Evolutionary conservation across 306 rosid genomes (phyloP), one percentile per base, ranked within the genome.

Genomic region (Corylus avellana): DNA sequence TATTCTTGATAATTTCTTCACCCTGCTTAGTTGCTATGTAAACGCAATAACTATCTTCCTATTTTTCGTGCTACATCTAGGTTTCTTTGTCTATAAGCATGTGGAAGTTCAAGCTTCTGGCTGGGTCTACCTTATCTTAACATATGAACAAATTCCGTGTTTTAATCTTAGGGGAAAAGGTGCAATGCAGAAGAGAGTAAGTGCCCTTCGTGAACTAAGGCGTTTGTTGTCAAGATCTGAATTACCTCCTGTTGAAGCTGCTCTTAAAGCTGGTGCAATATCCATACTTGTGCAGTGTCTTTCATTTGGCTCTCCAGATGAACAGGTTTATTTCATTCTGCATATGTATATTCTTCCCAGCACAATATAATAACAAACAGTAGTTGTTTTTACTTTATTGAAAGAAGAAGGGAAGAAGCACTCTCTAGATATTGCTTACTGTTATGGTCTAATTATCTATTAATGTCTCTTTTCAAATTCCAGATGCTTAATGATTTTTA

Each of bases 241-340:
- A 82, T 95, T 85, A 80, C 99, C 99, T 85, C 98, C 96, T 20
- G 84, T 90, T 82, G 98, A 95, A 75, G 84, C 93, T 76, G 96
- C 97, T 79, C 81, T 93, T 59, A 77, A 87, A 78, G 96, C 97
- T 71, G 98, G 99, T 75, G 97, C 93, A 44, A 76, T 95, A 73
- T 78, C 96, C 57, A 50, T 89, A 74, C 86, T 95, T 57, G 94
- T 87, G 77, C 97, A 93, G 63, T 93, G 98, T 87, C 98, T 93
- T 82, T 89, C 97, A 74, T 93, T 95, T 82, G 99, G 99, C 55
- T 90, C 97, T 73, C 93, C 93, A 22, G 99, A 95, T 79, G 99
- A 95, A 74, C 99, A 95, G 98, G 98, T 92, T 74, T 49, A 16
- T 72, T 71, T 71, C 3, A 17, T 66, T 57, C 11, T 39, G 25